Percentiles rank a stretch among this genome's conserved stretches.
phyloP scores from a whole-genome alignment of 1,139 yeast species.

The Yamadazyma atlantica region DNA sequence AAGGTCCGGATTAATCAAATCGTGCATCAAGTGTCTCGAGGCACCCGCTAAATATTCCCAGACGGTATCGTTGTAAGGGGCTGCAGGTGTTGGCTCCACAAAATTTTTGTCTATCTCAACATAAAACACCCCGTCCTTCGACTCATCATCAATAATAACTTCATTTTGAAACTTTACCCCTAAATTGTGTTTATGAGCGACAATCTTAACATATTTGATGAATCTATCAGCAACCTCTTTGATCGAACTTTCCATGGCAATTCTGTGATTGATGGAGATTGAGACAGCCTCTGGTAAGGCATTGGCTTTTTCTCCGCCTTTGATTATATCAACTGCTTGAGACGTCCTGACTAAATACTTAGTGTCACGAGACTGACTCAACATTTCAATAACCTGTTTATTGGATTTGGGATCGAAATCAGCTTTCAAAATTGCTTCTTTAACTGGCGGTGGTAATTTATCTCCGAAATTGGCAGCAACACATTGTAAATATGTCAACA shows the following conservation, averaged over 20 bases:
- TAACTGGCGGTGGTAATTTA: slow-evolving; percentile 20
- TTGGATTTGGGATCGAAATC: slow-evolving; percentile 35
- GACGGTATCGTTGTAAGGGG: slow-evolving; percentile 37
- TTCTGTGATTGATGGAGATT: slow-evolving; percentile 34
- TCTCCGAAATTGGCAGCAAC: slow-evolving; percentile 31
- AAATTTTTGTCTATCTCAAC: slow-evolving; percentile 15
- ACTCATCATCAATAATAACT: slow-evolving; percentile 16
- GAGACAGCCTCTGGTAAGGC: slow-evolving; percentile 41
- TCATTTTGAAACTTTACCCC: slow-evolving; percentile 25
- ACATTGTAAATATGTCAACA: slow-evolving; percentile 32
- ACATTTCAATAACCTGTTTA: slow-evolving; percentile 21
- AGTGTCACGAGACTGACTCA: slow-evolving; percentile 15
- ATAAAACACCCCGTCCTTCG: slow-evolving; percentile 25
- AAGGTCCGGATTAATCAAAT: slow-evolving; percentile 34
- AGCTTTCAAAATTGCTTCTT: slow-evolving; percentile 32
- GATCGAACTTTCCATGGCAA: slow-evolving; percentile 30
- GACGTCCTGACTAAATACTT: slow-evolving; percentile 35
- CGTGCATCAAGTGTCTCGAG: slow-evolving; percentile 46
- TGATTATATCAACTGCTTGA: slow-evolving; percentile 37
- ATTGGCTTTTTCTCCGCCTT: slow-evolving; percentile 41
- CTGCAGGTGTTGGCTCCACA: slow-evolving; percentile 36
- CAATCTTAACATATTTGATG: slow-evolving; percentile 20
- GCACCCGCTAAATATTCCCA: slow-evolving; percentile 44
- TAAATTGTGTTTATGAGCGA: slow-evolving; percentile 31
- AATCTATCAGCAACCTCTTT: slow-evolving; percentile 24